Conservation (phyloP, 1,139 yeast species). For the Kodamaea sp. region DNA sequence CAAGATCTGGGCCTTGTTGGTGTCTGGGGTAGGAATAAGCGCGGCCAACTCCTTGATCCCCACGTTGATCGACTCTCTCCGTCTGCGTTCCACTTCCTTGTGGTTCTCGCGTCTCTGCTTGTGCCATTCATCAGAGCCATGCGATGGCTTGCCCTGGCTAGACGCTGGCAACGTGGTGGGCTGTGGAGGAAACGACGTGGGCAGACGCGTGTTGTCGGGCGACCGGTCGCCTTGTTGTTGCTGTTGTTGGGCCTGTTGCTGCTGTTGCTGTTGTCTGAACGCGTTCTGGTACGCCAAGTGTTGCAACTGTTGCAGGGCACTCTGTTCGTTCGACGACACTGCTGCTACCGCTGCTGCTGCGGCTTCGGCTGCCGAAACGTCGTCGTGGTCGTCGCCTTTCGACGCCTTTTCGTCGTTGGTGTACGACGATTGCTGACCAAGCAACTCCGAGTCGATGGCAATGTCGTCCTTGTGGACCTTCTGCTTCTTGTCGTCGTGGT, state of each 20-base stretch:
- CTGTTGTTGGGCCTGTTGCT: conserved; percentile 17
- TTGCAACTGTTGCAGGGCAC: conserved; percentile 23
- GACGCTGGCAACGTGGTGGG: conserved; percentile 41
- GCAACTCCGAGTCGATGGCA: conserved; percentile 50
- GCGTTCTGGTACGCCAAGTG: conserved; percentile 36
- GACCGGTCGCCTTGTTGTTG: conserved; percentile 18
- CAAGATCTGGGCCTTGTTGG: conserved; percentile 88
- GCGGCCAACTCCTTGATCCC: conserved; percentile 86
- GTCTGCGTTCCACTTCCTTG: conserved; percentile 95
- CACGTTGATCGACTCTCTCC: conserved; percentile 87
- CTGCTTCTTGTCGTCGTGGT: conserved; percentile 24
- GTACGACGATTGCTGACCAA: conserved; percentile 46
- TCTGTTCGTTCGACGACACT: conserved; percentile 20
- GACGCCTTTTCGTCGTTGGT: conserved; percentile 17
- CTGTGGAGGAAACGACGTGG: conserved; percentile 19
- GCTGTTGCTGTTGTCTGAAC: conserved; percentile 25
- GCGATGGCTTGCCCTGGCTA: conserved; percentile 49
- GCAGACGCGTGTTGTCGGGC: conserved; percentile 9
- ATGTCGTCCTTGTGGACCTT: conserved; percentile 36
- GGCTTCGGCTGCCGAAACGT: conserved; percentile 31
- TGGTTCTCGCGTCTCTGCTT: conserved; percentile 84
- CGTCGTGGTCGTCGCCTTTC: conserved; percentile 22
- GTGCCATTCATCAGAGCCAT: conserved; percentile 87
- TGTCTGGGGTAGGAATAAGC: conserved; percentile 83
- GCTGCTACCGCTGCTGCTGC: conserved; percentile 39